Evolutionary conservation across 305 asterid genomes (phyloP), one percentile per base, ranked within the genome.

Genomic region (Solanum chacoense): DNA sequence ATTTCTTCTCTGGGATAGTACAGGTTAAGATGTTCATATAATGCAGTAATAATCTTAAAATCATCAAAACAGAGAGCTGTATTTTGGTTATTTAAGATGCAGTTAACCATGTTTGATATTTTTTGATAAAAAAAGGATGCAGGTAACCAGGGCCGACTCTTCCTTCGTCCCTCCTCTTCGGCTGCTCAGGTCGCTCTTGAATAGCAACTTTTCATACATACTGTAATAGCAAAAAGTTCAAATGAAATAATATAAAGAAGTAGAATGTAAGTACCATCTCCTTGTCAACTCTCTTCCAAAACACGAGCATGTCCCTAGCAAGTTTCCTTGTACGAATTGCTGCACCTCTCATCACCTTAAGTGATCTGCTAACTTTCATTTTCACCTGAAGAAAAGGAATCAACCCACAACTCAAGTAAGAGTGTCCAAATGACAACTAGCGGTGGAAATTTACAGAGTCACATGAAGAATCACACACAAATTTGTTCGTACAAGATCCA

Each of bases 201-300:
- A 84, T 84, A 84, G 45, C 74, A 84, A 84, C 42, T 50, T 55
- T 22, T 32, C 31, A 32, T 22, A 31, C 87, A 31, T 55, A 32
- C 32, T n/a, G 12, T 84, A 31, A 84, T 84, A 55, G 74, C 67
- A 67, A 69, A 26, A 72, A 29, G 84, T 34, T 72, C 32, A 24
- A 29, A 69, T 36, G 84, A 86, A 71, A 74, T 72, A 87, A 76
- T 88, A 80, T 88, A 89, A 87, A 65, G 81, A 76, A 59, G 67
- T 50, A 84, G 29, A 88, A 91, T 77, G 89, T 42, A 65, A 65
- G 59, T 96, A 98, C 99, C 99, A 98, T 98, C 98, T 98, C 99
- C 91, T 96, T 96, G 92, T 98, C 99, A 75, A 96, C 98, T 94
- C 98, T 95, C 95, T 98, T 96, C 99, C 99, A 98, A 90, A 94